phyloP scores from a whole-genome alignment of 768 basidiomycete species.

The Gymnopilus dilepis region DNA sequence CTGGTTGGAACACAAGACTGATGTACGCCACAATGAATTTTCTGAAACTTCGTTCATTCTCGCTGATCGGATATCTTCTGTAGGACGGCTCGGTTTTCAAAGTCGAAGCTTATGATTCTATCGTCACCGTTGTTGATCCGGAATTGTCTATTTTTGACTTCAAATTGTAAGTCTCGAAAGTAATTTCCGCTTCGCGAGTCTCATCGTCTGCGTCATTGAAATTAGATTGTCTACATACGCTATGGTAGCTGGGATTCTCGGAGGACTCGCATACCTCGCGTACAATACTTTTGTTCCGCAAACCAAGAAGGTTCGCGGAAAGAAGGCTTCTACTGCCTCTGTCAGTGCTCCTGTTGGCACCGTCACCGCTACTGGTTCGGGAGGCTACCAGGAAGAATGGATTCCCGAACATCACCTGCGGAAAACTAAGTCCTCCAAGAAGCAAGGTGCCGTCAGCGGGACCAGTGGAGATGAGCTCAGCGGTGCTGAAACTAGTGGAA shows the following conservation, averaged over 20 bases:
- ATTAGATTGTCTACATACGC: constrained; percentile 70
- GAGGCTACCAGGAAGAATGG: constrained; percentile 88
- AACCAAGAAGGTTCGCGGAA: constrained; percentile 59
- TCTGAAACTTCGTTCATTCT: neutral
- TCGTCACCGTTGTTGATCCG: constrained; percentile 83
- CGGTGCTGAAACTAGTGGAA: constrained; percentile 65
- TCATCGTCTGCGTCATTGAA: constrained; percentile 10
- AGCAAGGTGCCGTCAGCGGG: constrained; percentile 48
- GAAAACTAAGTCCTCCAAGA: constrained; percentile 60
- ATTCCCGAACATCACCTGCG: constrained; percentile 89
- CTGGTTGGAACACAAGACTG: constrained; percentile 74
- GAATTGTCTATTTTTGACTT: constrained; percentile 78
- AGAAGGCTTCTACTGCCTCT: constrained; percentile 45
- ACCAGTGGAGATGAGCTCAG: constrained; percentile 72
- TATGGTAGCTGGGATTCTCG: constrained; percentile 66
- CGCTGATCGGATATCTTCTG: neutral
- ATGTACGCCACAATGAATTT: constrained; percentile 49
- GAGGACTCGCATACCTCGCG: constrained; percentile 65
- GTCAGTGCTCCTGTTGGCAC: constrained; percentile 60
- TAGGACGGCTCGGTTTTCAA: constrained; percentile 62
- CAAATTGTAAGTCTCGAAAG: constrained; percentile 64
- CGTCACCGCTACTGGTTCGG: constrained; percentile 67
- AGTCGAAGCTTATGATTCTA: constrained; percentile 73
- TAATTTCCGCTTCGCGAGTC: neutral
- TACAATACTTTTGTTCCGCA: constrained; percentile 71